Base-by-base conservation (phyloP, 805 yeast genomes). In the Wickerhamiella sergipiensis region DNA sequence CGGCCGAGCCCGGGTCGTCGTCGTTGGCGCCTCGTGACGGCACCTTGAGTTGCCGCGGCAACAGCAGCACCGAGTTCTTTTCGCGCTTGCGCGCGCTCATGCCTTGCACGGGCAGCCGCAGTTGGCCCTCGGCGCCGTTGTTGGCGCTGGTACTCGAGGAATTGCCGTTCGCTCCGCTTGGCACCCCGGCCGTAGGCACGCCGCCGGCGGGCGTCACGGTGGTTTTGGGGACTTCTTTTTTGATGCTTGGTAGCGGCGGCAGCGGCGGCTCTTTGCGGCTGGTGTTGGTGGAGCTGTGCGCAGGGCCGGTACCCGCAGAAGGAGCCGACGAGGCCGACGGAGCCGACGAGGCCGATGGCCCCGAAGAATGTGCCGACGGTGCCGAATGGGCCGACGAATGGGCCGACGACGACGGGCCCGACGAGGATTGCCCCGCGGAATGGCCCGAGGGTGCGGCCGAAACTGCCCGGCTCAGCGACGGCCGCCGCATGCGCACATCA, bases 401-500 rank as follows among this genome's bases (percentile, higher is more conserved):
- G n/a, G n/a, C n/a, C n/a, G n/a, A n/a, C n/a, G n/a, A n/a, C n/a
- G n/a, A n/a, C n/a, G n/a, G n/a, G n/a, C n/a, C n/a, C n/a, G n/a
- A n/a, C n/a, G n/a, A n/a, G n/a, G n/a, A n/a, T n/a, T n/a, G n/a
- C n/a, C n/a, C n/a, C n/a, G n/a, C n/a, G n/a, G n/a, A n/a, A n/a
- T n/a, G n/a, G n/a, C n/a, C n/a, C 26, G 26, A 24, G 26, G 26
- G 26, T 8, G 8, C 26, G 8, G 26, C 26, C 26, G 26, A 24
- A 24, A 8, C 10, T 39, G n/a, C 23, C 24, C 40, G 40, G 40
- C 40, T 36, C 10, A n/a, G 6, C 5, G 43, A 40, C 10, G n/a
- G 19, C 24, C 36, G 12, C 6, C 50, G 46, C 22, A 55, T 54
- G 2, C 60, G 84, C 13, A 83, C 71, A 1, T 82, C 62, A 29